Conservation (phyloP, 1,284 basidiomycete genomes). For the Cystobasidium pallidum region DNA sequence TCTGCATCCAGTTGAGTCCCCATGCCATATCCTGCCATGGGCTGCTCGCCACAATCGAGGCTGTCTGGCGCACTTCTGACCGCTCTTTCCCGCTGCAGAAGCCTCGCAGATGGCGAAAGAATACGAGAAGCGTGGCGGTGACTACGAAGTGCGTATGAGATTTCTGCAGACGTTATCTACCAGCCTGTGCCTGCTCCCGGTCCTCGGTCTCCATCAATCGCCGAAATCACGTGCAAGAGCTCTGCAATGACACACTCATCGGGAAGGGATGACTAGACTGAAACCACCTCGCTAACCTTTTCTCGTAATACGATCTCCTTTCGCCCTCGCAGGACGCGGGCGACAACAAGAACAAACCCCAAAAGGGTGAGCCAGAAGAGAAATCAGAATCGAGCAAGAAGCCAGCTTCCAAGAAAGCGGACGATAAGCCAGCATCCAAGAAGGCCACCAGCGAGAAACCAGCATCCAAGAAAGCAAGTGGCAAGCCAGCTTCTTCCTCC, state of each 20-base stretch:
- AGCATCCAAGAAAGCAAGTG: conserved; percentile 11
- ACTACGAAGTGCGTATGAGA: conserved; percentile 54
- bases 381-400: conserved; percentile 48
- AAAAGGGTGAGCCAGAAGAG: conserved; percentile 57
- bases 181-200: too few species aligned
- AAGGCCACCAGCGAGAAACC: not conserved
- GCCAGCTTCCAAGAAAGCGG: conserved; percentile 23
- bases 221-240: not conserved
- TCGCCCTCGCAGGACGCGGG: conserved; percentile 53
- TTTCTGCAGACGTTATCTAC: too few species aligned
- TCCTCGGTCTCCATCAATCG: too few species aligned
- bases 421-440: conserved; percentile 8
- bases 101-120: conserved; percentile 57
- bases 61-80: not conserved
- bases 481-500: conserved; percentile 4
- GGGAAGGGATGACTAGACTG: not conserved
- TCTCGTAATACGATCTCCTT: not conserved
- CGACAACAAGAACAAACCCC: conserved; percentile 58
- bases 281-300: too few species aligned
- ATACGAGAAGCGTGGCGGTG: conserved; percentile 58
- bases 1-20: conserved; percentile 55
- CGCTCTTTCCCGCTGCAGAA: conserved; percentile 46
- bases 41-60: not conserved
- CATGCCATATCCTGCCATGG: not conserved
- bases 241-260: too few species aligned